A percentile compares a stretch with the other conserved stretches of the same genome.
phyloP scores from a whole-genome alignment of 495 filamentous ascomycete genomes.

The Trichocladium antarcticum region DNA sequence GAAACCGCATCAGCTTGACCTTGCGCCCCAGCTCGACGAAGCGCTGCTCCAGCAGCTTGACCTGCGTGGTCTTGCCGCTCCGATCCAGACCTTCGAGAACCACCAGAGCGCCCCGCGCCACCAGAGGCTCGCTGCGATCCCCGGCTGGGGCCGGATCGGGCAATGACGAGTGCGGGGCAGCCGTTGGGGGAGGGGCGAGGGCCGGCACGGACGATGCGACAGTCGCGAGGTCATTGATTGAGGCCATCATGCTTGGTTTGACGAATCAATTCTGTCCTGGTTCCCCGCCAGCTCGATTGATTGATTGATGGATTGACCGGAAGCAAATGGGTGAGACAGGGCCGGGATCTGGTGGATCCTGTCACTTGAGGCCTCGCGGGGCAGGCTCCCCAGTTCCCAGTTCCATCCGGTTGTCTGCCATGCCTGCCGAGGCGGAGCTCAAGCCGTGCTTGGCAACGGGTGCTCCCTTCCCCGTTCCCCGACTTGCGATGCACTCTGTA shows the following conservation, averaged over 20 bases:
- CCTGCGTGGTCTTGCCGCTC: slow-evolving; percentile 93
- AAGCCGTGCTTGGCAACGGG: too few relatives aligned
- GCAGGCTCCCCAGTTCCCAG: too few relatives aligned
- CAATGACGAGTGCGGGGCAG: slow-evolving; percentile 5
- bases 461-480: too few relatives aligned
- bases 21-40: slow-evolving; percentile 49
- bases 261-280: not conserved
- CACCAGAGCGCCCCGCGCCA: slow-evolving; percentile 59
- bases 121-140: not conserved
- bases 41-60: slow-evolving; percentile 53
- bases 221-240: slow-evolving; percentile 36
- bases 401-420: too few relatives aligned
- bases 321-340: too few relatives aligned
- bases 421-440: too few relatives aligned
- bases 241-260: slow-evolving; percentile 24
- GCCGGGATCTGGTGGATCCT: too few relatives aligned
- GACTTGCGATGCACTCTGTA: too few relatives aligned
- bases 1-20: slow-evolving; percentile 74
- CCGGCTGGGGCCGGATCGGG: slow-evolving; percentile 2
- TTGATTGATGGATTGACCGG: too few relatives aligned
- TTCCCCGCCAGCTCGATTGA: too few relatives aligned
- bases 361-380: too few relatives aligned
- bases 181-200: slow-evolving; percentile 13
- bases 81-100: slow-evolving; percentile 91
- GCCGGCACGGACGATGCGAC: slow-evolving; percentile 32